phyloP scores from a whole-genome alignment of 2,329 filamentous ascomycete species.

The Cytospora piceicola region DNA sequence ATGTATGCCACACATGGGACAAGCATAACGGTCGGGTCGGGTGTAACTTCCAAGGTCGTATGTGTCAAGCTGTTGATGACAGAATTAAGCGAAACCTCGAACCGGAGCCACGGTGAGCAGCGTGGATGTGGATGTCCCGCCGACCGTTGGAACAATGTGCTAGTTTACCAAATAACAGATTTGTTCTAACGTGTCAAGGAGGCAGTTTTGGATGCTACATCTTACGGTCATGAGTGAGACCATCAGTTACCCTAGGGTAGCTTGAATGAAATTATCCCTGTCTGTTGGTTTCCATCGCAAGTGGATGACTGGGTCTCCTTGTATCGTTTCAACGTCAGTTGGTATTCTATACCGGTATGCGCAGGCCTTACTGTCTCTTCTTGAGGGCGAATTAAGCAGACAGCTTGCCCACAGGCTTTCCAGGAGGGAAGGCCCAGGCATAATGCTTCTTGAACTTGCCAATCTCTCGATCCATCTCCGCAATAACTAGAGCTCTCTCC shows the following conservation, averaged over 20 bases:
- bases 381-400: conserved; percentile 13
- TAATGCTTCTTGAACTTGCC: conserved; percentile 13
- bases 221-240: too few relatives aligned
- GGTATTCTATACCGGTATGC: neutral
- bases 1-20: neutral
- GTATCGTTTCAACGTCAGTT: neutral
- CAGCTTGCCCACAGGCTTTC: conserved; percentile 10
- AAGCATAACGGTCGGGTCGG: neutral
- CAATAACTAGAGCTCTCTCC: neutral
- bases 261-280: neutral
- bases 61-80: neutral
- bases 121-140: too few relatives aligned
- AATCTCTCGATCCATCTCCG: conserved; percentile 13
- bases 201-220: too few relatives aligned
- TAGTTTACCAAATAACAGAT: too few relatives aligned
- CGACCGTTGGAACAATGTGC: too few relatives aligned
- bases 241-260: too few relatives aligned
- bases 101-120: too few relatives aligned
- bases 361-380: neutral
- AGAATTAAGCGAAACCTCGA: neutral
- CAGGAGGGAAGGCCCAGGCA: conserved; percentile 8
- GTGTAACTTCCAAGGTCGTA: neutral
- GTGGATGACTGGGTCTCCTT: neutral
- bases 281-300: neutral
- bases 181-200: too few relatives aligned